Evolutionary conservation across 768 basidiomycete species (phyloP), one percentile per base, ranked within the genome.

Genomic region (Podaxis pistillaris): DNA sequence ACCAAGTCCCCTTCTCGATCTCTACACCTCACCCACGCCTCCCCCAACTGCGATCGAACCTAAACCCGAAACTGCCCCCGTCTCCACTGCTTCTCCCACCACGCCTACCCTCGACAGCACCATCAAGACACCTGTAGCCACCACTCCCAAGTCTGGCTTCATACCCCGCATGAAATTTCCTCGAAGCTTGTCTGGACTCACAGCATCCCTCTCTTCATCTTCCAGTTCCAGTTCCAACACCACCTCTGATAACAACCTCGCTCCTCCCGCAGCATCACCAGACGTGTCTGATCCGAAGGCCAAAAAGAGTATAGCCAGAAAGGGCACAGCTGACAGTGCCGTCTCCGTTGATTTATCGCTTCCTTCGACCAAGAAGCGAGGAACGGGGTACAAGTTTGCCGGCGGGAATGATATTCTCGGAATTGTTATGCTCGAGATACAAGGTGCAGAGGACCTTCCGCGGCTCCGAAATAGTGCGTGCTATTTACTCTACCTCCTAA

Each of bases 361-460:
- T 36, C 22, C 51, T 50, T 62, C 63, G 53, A 71, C 65, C 58
- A 69, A 70, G 62, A 72, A 70, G 63, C 67, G 69, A 55, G 72
- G 70, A 40, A 72, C 68, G 24, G 71, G 64, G 46, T 78, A 72
- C 72, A 88, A 88, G 71, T 84, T 93, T 63, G 83, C 82, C 17
- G 79, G 86, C 0, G 81, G 77, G 4, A 88, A 93, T 68, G 96
- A 98, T 70, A 89, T 97, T 41, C 76, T 96, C 1, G 96, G 96
- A 0, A 94, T 98, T 62, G 96, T 98, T 40, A 91, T 97, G 87
- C 75, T 99, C 22, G 96, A 99, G 76, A 91, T 99, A 63, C 80
- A 87, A 63, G 78, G 85, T 12, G 96, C 94, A 26, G 82, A 83
- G 33, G 94, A 96, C 74, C 76, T 98, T 54, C 97, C 97, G 0